Percentiles rank a stretch among this genome's conserved stretches.
Conservation (phyloP, 495 filamentous ascomycete species). For the Podospora tetraspora region DNA sequence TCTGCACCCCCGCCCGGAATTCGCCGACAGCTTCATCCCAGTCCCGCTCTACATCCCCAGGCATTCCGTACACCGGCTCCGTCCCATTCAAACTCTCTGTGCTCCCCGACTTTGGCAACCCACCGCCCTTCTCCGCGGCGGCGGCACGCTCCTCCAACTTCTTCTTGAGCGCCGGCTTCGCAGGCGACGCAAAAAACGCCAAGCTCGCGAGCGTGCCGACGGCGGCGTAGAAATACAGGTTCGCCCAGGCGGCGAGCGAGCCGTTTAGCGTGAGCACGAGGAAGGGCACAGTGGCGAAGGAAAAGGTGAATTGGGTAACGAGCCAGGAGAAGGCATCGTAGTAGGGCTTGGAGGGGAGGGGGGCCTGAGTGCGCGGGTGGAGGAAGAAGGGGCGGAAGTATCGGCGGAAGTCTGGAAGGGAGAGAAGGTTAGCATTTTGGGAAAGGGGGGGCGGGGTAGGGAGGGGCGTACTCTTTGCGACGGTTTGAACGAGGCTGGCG, state of each 20-base stretch:
- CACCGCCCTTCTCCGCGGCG: constrained; percentile 18
- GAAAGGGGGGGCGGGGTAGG: background rate
- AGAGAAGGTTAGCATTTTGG: constrained; percentile 1
- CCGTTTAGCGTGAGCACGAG: constrained; percentile 64
- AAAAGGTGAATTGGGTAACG: constrained; percentile 75
- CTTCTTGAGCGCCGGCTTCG: constrained; percentile 54
- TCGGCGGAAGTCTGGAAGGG: constrained; percentile 74
- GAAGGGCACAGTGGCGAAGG: constrained; percentile 79
- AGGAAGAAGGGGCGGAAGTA: constrained; percentile 91
- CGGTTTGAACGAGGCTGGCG: constrained; percentile 83
- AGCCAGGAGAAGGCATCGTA: constrained; percentile 82
- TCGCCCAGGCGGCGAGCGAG: constrained; percentile 68
- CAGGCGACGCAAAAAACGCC: constrained; percentile 75
- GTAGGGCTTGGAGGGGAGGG: constrained; percentile 67
- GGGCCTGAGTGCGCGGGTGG: constrained; percentile 57
- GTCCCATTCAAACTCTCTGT: constrained; percentile 32
- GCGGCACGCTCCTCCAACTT: constrained; percentile 54
- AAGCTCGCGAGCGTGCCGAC: constrained; percentile 58
- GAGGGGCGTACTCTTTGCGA: constrained; percentile 73
- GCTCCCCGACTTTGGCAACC: constrained; percentile 19
- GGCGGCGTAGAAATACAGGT: constrained; percentile 85
- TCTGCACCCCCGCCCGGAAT: constrained; percentile 57
- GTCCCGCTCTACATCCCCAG: constrained; percentile 69
- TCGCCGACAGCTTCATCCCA: constrained; percentile 75
- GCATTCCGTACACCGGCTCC: constrained; percentile 69